These are phyloP conservation scores for Mycena vulgaris DNA, from an alignment of 768 basidiomycete species.

Conservation along the genomic window DNA sequence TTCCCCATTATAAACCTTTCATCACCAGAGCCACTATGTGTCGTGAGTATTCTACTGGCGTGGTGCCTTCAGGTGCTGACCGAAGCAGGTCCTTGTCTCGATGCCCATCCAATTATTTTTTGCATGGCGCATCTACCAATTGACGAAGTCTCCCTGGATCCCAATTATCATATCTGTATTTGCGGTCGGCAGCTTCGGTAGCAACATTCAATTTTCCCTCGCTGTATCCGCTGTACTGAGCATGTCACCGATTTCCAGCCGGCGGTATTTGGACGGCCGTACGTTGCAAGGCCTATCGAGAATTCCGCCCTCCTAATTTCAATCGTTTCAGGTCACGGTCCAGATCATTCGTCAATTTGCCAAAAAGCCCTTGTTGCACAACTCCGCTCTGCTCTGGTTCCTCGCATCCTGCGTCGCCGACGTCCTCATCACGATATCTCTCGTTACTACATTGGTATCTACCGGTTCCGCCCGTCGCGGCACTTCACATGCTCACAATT, in stretches of 20 bases:
- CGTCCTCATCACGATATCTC: slow-evolving; percentile 56
- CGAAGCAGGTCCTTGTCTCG: slow-evolving; percentile 31
- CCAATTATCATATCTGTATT: slow-evolving; percentile 21
- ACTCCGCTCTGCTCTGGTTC: slow-evolving; percentile 62
- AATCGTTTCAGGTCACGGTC: slow-evolving; percentile 40
- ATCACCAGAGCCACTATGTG: slow-evolving; percentile 52
- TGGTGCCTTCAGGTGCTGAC: not conserved
- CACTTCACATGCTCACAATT: not conserved
- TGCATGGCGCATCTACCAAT: slow-evolving; percentile 33
- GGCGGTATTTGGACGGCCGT: slow-evolving; percentile 58
- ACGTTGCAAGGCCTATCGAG: not conserved
- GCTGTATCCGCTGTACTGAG: not conserved
- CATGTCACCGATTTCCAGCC: slow-evolving; percentile 39
- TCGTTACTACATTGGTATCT: slow-evolving; percentile 54
- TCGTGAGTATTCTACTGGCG: slow-evolving; percentile 1
- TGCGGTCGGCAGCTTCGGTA: slow-evolving; percentile 50
- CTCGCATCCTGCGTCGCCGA: slow-evolving; percentile 61
- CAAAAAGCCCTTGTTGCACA: slow-evolving; percentile 50
- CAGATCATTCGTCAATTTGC: slow-evolving; percentile 53
- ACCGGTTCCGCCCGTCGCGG: no score
- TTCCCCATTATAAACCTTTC: slow-evolving; percentile 30
- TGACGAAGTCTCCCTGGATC: slow-evolving; percentile 29
- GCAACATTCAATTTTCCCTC: slow-evolving; percentile 12
- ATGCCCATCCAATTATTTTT: slow-evolving; percentile 39
- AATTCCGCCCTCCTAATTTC: not conserved